Evolutionary conservation across 1,284 basidiomycete genomes (phyloP), one percentile per base, ranked within the genome.

Genomic region (Sphaerobolus stellatus): DNA sequence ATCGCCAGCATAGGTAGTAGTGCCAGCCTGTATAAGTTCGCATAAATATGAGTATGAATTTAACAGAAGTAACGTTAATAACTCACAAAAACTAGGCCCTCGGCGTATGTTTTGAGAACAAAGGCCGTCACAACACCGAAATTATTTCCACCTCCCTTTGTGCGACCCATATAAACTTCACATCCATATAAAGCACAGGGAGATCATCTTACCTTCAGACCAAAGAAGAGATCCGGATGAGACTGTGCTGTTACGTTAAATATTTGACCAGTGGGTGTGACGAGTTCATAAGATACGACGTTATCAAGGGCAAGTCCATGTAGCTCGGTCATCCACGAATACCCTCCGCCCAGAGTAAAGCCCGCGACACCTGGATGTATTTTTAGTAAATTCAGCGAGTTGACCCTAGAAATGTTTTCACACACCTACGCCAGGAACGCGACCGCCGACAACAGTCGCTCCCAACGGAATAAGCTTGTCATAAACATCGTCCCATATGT

Each of bases 171-270:
- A n/a, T n/a, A n/a, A n/a, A n/a, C n/a, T n/a, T n/a, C n/a, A n/a
- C n/a, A n/a, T n/a, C n/a, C n/a, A n/a, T n/a, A n/a, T n/a, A n/a
- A n/a, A n/a, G n/a, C n/a, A n/a, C n/a, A n/a, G n/a, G n/a, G n/a
- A n/a, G n/a, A n/a, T n/a, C n/a, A n/a, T n/a, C n/a, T n/a, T n/a
- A n/a, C n/a, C n/a, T n/a, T n/a, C 7, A 40, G n/a, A 38, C 25
- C 43, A 24, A 45, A 45, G 16, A 45, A 20, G n/a, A 45, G n/a
- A 16, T 20, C 43, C 16, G 18, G 18, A 16, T 68, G 62, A 16
- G 83, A 73, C 76, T 71, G 40, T 18, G 51, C 27, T 4, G 60
- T 62, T 1, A 63, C 60, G 11, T 33, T 54, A 16, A 38, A 57
- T 5, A 64, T 34, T 2, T 52, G 59, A 22, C 64, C 64, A 30